These are phyloP conservation scores for Ramicandelaber brevisporus DNA, from an alignment of 192 early-diverging fungal genomes.

Conservation along the genomic window DNA sequence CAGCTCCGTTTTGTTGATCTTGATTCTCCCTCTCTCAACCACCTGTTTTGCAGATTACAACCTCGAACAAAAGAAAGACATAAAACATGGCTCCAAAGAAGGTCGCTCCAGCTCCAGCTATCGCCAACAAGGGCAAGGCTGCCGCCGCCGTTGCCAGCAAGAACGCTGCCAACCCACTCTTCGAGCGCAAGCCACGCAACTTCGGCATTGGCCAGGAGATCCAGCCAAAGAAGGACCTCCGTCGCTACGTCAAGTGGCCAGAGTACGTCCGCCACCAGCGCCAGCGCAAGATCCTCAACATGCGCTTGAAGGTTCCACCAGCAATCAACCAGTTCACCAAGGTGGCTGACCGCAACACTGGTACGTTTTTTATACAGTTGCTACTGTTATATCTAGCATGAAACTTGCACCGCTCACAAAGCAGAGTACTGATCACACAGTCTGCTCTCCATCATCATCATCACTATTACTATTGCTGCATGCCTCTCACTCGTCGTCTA, in stretches of 20 bases:
- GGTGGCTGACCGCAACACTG: slow-evolving; percentile 94
- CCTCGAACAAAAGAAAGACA: slow-evolving; percentile 3
- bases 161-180: slow-evolving; percentile 53
- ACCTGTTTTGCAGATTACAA: slow-evolving; percentile 11
- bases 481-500: too few species aligned
- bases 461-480: too few species aligned
- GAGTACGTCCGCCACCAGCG: slow-evolving; percentile 97
- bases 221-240: slow-evolving; percentile 84
- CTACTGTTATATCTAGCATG: too few species aligned
- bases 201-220: slow-evolving; percentile 94
- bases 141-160: slow-evolving; percentile 33
- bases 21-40: too few species aligned
- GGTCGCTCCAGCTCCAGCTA: slow-evolving; percentile 74
- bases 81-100: slow-evolving; percentile 41
- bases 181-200: slow-evolving; percentile 82
- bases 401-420: too few species aligned
- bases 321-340: slow-evolving; percentile 99
- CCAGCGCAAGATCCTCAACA: slow-evolving; percentile 88
- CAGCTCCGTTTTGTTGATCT: too few species aligned
- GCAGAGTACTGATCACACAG: too few species aligned
- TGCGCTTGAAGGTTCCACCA: slow-evolving; percentile 98
- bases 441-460: too few species aligned
- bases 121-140: slow-evolving; percentile 38
- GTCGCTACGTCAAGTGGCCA: slow-evolving; percentile 98
- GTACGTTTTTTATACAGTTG: too few species aligned